A percentile compares a stretch with the other conserved stretches of the same genome.
These are phyloP conservation scores for Ramalina intermedia DNA, from an alignment of 495 filamentous ascomycete genomes.

Conservation along the genomic window DNA sequence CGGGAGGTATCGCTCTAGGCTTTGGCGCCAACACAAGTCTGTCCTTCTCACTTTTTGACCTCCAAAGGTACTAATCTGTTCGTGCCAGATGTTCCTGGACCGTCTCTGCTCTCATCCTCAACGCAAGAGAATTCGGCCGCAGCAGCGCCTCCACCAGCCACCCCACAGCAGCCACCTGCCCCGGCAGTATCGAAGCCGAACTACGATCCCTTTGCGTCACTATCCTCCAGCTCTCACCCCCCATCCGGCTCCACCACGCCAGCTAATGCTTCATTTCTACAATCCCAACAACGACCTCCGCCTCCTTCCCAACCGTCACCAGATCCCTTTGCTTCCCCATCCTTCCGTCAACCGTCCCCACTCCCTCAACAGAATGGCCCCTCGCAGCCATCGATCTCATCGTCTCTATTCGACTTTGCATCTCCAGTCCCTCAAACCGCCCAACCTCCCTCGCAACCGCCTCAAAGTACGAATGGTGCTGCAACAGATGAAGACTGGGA, in stretches of 20 bases:
- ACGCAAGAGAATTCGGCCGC: conserved; percentile 41
- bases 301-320: conserved; percentile 25
- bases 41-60: conserved; percentile 6
- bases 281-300: conserved; percentile 21
- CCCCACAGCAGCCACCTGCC: conserved; percentile 22
- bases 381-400: conserved; percentile 17
- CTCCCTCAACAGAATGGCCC: conserved; percentile 16
- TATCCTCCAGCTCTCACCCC: conserved; percentile 26
- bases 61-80: conserved; percentile 1
- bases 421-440: conserved; percentile 14
- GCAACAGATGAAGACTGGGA: conserved; percentile 72
- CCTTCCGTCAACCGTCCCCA: conserved; percentile 30
- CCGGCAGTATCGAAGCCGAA: conserved; percentile 31
- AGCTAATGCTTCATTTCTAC: conserved; percentile 19
- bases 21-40: conserved; percentile 54
- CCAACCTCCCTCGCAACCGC: conserved; percentile 1
- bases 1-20: conserved; percentile 77
- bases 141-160: conserved; percentile 24
- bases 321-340: conserved; percentile 54
- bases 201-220: conserved; percentile 48
- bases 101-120: conserved; percentile 48
- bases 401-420: conserved; percentile 32
- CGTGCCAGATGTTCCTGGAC: conserved; percentile 40
- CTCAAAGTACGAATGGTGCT: conserved; percentile 19
- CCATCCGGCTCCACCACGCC: conserved; percentile 38